Base-by-base conservation (phyloP, 768 basidiomycete species). In the Rhodotorula toruloides region DNA sequence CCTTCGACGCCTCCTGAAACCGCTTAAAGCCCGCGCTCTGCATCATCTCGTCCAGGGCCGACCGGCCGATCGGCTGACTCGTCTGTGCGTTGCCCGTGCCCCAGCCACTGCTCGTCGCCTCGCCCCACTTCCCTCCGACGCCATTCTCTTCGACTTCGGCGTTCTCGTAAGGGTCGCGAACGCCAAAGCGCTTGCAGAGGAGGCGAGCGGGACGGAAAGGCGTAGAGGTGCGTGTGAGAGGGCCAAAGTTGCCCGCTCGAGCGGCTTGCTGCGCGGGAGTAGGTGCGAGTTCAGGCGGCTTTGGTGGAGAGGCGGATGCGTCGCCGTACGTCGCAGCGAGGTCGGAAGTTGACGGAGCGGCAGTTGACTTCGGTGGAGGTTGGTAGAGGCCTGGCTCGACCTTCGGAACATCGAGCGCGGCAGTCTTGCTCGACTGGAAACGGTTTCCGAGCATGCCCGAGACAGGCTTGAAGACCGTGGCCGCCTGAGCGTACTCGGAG, bases 101-200 rank as follows among this genome's bases (percentile, higher is more conserved):
- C 37, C 21, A 19, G 50, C 50, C 50, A n/a, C 34, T 54, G 19
- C n/a, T 9, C 13, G 63, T 55, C 59, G 69, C 61, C 62, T 71
- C 63, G 32, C 65, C 60, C 63, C 53, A 66, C 39, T 47, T 54
- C 17, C 68, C 58, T 5, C 67, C 68, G 27, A 46, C 58, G 49
- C 42, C 54, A 12, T 36, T 44, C 4, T 63, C 48, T 8, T 53
- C 65, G 22, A 52, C 65, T 4, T 72, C 73, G 16, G 79, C 80
- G 54, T 85, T 65, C 13, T 85, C 85, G 72, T 90, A 82, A 1
- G 93, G 93, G 70, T 92, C 90, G 74, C 86, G 88, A 42, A 98
- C 88, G 1, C 89, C 88, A 77, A 98, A 97, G 39, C 94, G 84
- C 77, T 94, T 96, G 79, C 91, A 97, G 32, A 99, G 79, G 55